Percentiles rank a stretch among this genome's conserved stretches.
These are phyloP conservation scores for Psilocybe mexicana DNA, from an alignment of 1,284 basidiomycete species.

Conservation along the genomic window DNA sequence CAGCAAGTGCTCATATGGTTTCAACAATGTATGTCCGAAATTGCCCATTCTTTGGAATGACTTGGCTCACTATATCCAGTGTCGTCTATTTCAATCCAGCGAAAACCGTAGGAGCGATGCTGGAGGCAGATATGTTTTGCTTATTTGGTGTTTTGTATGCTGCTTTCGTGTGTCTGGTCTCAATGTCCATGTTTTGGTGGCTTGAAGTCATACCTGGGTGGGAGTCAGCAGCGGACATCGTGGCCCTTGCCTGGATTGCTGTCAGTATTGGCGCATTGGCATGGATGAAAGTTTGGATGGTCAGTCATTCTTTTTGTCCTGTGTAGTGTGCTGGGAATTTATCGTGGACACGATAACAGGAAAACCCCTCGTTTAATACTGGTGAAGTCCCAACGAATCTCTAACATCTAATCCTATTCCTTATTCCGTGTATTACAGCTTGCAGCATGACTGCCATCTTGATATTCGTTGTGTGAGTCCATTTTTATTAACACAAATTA, in stretches of 20 bases:
- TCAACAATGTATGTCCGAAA: slow-evolving; percentile 73
- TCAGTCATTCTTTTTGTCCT: slow-evolving; percentile 19
- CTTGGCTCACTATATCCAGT: slow-evolving; percentile 35
- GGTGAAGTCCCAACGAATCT: slow-evolving; percentile 46
- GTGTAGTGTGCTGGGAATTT: background rate
- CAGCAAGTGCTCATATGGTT: slow-evolving; percentile 85
- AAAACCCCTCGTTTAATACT: slow-evolving; percentile 89
- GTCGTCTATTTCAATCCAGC: slow-evolving; percentile 83
- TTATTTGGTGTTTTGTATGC: slow-evolving; percentile 73
- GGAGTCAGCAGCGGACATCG: slow-evolving; percentile 67
- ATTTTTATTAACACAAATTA: background rate
- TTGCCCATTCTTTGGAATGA: slow-evolving; percentile 2
- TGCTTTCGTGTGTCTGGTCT: slow-evolving; percentile 71
- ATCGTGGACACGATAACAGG: slow-evolving; percentile 28
- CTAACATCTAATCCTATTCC: background rate
- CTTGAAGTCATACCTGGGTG: slow-evolving; percentile 68
- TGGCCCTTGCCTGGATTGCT: slow-evolving; percentile 82
- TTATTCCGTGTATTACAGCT: slow-evolving; percentile 43
- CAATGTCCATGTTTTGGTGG: slow-evolving; percentile 78
- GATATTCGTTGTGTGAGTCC: slow-evolving; percentile 78
- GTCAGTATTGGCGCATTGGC: slow-evolving; percentile 80
- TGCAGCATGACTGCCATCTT: slow-evolving; percentile 92
- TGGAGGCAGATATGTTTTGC: slow-evolving; percentile 84
- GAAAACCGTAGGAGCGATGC: slow-evolving; percentile 88
- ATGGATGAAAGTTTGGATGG: slow-evolving; percentile 89